Percentiles rank a stretch among this genome's conserved stretches.
phyloP scores from a whole-genome alignment of 2,329 filamentous ascomycete species.

The Colletotrichum sp. region DNA sequence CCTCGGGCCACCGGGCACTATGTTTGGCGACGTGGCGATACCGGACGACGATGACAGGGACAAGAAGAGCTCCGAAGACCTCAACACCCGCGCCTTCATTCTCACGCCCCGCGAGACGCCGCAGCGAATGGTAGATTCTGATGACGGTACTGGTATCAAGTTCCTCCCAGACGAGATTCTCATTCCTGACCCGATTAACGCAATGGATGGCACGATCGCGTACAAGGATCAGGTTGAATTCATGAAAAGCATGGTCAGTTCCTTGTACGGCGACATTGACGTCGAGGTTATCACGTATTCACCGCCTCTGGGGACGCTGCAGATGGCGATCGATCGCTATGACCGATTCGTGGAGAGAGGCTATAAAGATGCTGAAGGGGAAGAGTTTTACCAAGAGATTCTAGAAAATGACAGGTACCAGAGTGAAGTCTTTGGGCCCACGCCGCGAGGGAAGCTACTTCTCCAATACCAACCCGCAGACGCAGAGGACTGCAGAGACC shows the following conservation, averaged over 20 bases:
- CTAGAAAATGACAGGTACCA: neutral
- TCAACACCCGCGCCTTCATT: neutral
- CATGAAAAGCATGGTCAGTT: neutral
- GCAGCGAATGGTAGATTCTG: rapidly evolving
- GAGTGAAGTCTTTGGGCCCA: neutral
- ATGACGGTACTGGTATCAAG: neutral
- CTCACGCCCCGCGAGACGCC: neutral
- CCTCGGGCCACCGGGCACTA: neutral
- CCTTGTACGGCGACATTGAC: neutral
- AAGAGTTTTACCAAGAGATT: neutral
- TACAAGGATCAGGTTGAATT: neutral
- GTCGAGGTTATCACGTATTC: neutral
- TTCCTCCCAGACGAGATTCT: neutral
- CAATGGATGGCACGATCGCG: neutral
- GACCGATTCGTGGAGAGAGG: neutral
- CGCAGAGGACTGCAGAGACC: neutral
- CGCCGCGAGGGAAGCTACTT: neutral
- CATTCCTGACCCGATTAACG: neutral
- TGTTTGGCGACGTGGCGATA: neutral
- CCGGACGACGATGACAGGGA: neutral
- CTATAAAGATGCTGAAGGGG: rapidly evolving
- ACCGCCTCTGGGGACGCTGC: neutral
- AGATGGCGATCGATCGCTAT: neutral
- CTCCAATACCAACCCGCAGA: conserved; percentile 4
- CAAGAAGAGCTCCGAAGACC: neutral